Conservation (phyloP, 495 filamentous ascomycete genomes). For the Tricharina praecox region DNA sequence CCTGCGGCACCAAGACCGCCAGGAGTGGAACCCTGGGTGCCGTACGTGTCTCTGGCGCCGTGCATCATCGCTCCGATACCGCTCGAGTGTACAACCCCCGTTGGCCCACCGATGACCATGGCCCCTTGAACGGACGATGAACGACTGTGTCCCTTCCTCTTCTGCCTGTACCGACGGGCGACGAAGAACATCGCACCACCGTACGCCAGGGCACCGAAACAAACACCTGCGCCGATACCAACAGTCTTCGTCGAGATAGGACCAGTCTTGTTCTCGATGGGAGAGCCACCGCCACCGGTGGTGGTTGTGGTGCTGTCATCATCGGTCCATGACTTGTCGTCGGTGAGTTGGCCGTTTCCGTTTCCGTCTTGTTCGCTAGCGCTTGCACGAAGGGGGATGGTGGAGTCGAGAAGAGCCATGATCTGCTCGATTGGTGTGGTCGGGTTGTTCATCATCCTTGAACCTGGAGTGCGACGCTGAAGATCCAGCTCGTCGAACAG, state of each 20-base stretch:
- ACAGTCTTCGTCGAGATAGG: constrained; percentile 61
- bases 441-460: constrained; percentile 54
- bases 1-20: too few species aligned
- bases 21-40: too few species aligned
- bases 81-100: constrained; percentile 34
- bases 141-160: constrained; percentile 62
- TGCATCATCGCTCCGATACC: constrained; percentile 31
- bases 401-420: constrained; percentile 65
- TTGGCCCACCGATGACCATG: constrained; percentile 32
- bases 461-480: constrained; percentile 49
- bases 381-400: constrained; percentile 59
- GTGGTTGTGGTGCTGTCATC: constrained; percentile 15
- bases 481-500: constrained; percentile 44
- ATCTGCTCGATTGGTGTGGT: constrained; percentile 44
- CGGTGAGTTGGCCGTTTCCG: constrained; percentile 3
- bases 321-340: constrained; percentile 2
- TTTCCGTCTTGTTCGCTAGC: constrained; percentile 22
- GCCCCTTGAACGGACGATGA: constrained; percentile 46
- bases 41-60: constrained; percentile 36
- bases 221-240: constrained; percentile 62
- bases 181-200: constrained; percentile 98
- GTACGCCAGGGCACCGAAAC: constrained; percentile 72
- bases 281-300: constrained; percentile 13
- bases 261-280: constrained; percentile 20
- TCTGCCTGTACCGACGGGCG: constrained; percentile 81